A percentile compares a stretch with the other conserved stretches of the same genome.
phyloP scores from a whole-genome alignment of 169 alveolate genomes.

The Eimeria zaria region DNA sequence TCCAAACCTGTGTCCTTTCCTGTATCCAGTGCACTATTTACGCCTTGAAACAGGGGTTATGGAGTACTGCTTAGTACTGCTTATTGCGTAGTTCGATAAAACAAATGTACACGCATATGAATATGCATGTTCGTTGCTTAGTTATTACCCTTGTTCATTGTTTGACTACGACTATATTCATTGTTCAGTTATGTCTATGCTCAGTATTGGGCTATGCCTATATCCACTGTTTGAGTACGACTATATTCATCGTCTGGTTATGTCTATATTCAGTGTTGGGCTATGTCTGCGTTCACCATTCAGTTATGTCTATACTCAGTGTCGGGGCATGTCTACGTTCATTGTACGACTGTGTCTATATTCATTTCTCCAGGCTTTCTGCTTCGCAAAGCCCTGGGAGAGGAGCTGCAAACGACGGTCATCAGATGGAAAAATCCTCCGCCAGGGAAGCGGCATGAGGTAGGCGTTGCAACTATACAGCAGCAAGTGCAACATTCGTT shows the following conservation, averaged over 20 bases:
- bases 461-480: not conserved
- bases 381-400: constrained; percentile 28
- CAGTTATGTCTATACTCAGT: not conserved
- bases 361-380: constrained; percentile 30
- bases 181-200: too few species aligned
- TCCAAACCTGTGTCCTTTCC: too few species aligned
- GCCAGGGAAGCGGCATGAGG: constrained; percentile 48
- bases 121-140: not conserved
- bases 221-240: too few species aligned
- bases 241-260: too few species aligned
- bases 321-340: not conserved
- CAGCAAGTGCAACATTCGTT: not conserved
- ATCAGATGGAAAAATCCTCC: constrained; percentile 51
- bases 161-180: not conserved
- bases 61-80: not conserved
- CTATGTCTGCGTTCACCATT: too few species aligned
- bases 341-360: too few species aligned
- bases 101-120: not conserved
- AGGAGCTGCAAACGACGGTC: constrained; percentile 58
- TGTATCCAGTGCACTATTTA: not conserved
- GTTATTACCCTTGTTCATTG: too few species aligned
- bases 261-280: too few species aligned
- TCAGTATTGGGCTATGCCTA: too few species aligned
- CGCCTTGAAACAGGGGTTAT: not conserved
- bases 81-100: too few species aligned